Evolutionary conservation across 495 filamentous ascomycete genomes (phyloP).

Genomic region (Penicillium canariense): DNA sequence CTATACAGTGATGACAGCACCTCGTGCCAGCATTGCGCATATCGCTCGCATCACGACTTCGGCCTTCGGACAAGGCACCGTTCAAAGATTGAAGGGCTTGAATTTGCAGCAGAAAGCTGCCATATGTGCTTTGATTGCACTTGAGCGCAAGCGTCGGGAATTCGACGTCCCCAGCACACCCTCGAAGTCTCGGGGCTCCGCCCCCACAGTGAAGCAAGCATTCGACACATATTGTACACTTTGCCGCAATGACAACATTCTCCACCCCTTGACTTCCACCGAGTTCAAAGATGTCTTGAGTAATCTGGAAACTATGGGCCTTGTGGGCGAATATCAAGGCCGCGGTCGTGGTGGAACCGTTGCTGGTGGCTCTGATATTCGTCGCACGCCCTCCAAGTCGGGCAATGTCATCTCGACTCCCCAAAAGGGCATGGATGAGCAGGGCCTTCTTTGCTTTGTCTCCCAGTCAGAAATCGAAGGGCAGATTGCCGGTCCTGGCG

Average conservation of each 20-base stretch:
- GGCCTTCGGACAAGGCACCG: constrained; percentile 80
- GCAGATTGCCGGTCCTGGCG: constrained; percentile 67
- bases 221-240: constrained; percentile 75
- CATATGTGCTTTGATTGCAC: constrained; percentile 78
- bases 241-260: constrained; percentile 77
- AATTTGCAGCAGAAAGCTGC: constrained; percentile 97
- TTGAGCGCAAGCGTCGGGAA: constrained; percentile 60
- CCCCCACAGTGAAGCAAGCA: constrained; percentile 73
- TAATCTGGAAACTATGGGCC: constrained; percentile 78
- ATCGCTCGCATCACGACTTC: constrained; percentile 84
- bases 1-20: constrained; percentile 71
- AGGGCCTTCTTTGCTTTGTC: constrained; percentile 71
- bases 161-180: constrained; percentile 49
- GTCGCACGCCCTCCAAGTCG: constrained; percentile 59
- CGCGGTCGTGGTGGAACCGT: constrained; percentile 64
- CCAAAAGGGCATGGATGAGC: constrained; percentile 59
- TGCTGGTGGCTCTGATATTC: constrained; percentile 41
- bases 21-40: constrained; percentile 84
- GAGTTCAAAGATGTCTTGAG: constrained; percentile 95
- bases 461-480: constrained; percentile 72
- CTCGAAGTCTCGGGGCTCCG: constrained; percentile 52
- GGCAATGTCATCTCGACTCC: constrained; percentile 44
- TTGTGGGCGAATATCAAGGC: constrained; percentile 73
- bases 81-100: constrained; percentile 76
- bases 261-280: constrained; percentile 81